Percentiles rank a stretch among this genome's conserved stretches.
Conservation (phyloP, 2,329 filamentous ascomycete species). For the Cercospora sp. region DNA sequence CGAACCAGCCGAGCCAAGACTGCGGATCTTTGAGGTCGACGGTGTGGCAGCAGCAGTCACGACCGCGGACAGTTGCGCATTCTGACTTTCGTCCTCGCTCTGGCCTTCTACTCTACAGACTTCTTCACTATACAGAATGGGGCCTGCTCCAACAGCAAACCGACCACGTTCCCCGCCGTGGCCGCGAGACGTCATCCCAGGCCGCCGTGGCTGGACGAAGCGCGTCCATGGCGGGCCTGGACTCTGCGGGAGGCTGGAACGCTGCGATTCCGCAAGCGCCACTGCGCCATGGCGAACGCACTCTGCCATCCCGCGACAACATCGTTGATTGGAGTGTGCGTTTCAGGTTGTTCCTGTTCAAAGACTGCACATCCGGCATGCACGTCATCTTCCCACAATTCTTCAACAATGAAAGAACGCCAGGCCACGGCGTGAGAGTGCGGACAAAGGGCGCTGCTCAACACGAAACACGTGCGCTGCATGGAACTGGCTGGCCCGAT, state of each 20-base stretch:
- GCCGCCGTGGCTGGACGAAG: background rate
- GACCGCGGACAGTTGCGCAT: background rate
- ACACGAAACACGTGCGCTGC: background rate
- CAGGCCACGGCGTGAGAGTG: background rate
- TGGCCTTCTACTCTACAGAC: background rate
- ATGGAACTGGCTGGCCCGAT: background rate
- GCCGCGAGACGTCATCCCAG: background rate
- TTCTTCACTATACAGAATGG: background rate
- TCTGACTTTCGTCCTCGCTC: background rate
- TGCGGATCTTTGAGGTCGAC: background rate
- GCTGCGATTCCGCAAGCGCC: background rate
- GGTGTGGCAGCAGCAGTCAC: background rate
- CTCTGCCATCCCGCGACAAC: background rate
- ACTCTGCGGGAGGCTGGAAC: background rate
- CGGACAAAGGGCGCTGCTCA: background rate
- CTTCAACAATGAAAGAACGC: background rate
- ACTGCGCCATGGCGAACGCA: background rate
- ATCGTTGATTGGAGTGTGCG: background rate
- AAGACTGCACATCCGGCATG: background rate
- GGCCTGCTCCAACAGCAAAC: background rate
- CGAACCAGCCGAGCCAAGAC: background rate
- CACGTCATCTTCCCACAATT: background rate
- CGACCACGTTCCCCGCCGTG: background rate
- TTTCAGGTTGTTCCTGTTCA: background rate
- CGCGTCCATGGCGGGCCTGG: background rate